Evolutionary conservation across 2,329 filamentous ascomycete species (phyloP), one percentile per base, ranked within the genome.

Genomic region (Trichoderma koningiopsis): DNA sequence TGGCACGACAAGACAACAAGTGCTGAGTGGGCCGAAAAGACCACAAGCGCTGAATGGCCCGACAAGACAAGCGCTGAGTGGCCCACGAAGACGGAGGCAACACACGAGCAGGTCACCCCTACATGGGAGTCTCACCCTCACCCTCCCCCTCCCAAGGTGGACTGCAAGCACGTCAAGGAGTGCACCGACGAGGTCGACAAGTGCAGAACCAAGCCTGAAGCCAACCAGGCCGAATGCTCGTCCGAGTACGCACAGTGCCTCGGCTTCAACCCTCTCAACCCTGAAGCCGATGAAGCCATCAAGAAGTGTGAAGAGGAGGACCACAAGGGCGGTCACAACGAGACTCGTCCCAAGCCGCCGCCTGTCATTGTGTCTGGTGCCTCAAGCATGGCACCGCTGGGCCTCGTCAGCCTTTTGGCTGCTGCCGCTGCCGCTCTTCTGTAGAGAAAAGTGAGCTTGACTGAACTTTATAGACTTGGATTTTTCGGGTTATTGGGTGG

Each of bases 381-480:
- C 33, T 74, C 74, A 24, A 73, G 72, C 5, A 69, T 75, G 27
- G 62, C 66, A 52, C 74, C 76, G 35, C 72, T 68, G 35, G 69
- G 43, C 13, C 6, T 68, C 40, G 27, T 74, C 58, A 65, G 75
- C 35, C 47, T 76, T 8, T 62, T 76, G 24, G 72, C 75, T 31
- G 70, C 76, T n/a, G 75, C 74, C 59, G 72, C 72, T 27, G 27
- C 75, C 53, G 74, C 73, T 49, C 68, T 77, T 40, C 69, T 77
- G 40, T 76, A 76, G 71, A 16, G 8, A 14, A 19, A 14, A 24
- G 8, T 8, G 40, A 43, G 19, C 19, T 19, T 43, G 6, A n/a
- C 0, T 49, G 8, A 31, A 56, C 8, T 4, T 27, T 27, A 31
- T 40, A 6, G 16, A 40, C 22, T 29, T 29, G 49, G 11, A 43